A percentile compares a stretch with the other conserved stretches of the same genome.
Conservation (phyloP, 2,329 filamentous ascomycete genomes). For the Bipolaris zeicola region DNA sequence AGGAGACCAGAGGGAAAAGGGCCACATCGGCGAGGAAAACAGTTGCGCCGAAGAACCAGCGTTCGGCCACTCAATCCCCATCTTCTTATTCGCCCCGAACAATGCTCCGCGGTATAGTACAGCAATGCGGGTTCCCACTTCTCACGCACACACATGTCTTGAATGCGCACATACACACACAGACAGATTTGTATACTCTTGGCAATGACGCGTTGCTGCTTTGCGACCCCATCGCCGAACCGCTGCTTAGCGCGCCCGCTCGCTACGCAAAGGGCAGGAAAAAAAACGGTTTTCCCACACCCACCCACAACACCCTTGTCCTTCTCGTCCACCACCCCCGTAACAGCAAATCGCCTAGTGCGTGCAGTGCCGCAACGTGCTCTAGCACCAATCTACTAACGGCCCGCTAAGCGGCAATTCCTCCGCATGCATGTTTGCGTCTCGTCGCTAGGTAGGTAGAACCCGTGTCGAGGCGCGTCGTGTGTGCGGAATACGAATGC, state of each 20-base stretch:
- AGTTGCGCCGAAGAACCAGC: conserved; percentile 3
- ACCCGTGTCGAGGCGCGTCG: too few relatives aligned
- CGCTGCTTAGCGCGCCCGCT: not conserved
- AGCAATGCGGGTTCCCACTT: not conserved
- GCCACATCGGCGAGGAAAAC: not conserved
- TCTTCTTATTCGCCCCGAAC: not conserved
- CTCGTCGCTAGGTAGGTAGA: too few relatives aligned
- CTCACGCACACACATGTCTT: not conserved
- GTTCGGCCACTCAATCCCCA: conserved; percentile 3
- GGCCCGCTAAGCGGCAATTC: too few relatives aligned
- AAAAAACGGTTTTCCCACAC: not conserved
- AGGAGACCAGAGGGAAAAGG: not conserved
- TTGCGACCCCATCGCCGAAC: conserved; percentile 4
- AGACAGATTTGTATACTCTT: not conserved
- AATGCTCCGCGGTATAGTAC: not conserved
- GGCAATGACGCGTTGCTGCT: conserved; percentile 5
- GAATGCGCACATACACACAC: too few relatives aligned
- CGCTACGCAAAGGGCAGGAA: not conserved
- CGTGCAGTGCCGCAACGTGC: not conserved
- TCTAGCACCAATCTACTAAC: too few relatives aligned
- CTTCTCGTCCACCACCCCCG: not conserved
- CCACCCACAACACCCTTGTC: not conserved
- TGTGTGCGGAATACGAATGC: too few relatives aligned
- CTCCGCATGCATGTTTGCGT: too few relatives aligned
- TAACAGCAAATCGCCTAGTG: not conserved